These are phyloP conservation scores for Rugiboletus extremiorientalis DNA, from an alignment of 1,284 basidiomycete species.

Conservation along the genomic window DNA sequence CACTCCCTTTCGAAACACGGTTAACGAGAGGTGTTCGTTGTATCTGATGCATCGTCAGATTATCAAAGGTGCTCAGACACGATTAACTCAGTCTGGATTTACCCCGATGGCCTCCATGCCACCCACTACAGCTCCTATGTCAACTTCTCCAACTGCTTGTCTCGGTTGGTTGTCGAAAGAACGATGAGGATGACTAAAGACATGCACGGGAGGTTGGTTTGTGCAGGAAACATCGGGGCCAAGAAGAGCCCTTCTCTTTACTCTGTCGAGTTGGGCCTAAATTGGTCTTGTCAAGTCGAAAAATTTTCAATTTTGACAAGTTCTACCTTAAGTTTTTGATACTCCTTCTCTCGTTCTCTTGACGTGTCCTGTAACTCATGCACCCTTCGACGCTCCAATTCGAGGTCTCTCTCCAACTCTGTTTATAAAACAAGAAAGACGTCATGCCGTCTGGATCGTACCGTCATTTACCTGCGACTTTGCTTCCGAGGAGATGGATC, in stretches of 20 bases:
- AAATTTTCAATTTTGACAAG: not conserved
- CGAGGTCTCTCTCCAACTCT: conserved; percentile 79
- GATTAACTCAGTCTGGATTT: conserved; percentile 14
- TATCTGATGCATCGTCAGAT: conserved; percentile 43
- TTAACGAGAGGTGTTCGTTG: conserved; percentile 70
- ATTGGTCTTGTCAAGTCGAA: conserved; percentile 55
- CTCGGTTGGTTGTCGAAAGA: conserved; percentile 23
- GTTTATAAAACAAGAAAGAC: conserved; percentile 8
- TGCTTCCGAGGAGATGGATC: conserved; percentile 65
- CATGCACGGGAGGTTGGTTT: conserved; percentile 13
- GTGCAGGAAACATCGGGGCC: conserved; percentile 31
- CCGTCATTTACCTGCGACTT: conserved; percentile 52
- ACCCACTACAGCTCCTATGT: conserved; percentile 57
- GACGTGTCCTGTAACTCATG: conserved; percentile 71
- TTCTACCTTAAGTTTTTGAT: conserved; percentile 77
- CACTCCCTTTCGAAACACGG: conserved; percentile 40
- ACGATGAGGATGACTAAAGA: conserved; percentile 16
- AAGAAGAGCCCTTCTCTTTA: conserved; percentile 76
- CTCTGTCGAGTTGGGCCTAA: conserved; percentile 66
- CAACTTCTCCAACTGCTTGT: conserved; percentile 32
- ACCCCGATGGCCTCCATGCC: conserved; percentile 73
- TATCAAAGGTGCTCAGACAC: not conserved
- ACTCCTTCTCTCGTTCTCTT: conserved; percentile 79
- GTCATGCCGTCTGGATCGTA: not conserved
- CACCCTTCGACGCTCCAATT: conserved; percentile 70